These are phyloP conservation scores for Microthyrium microscopicum DNA, from an alignment of 2,329 filamentous ascomycete species.

Conservation along the genomic window DNA sequence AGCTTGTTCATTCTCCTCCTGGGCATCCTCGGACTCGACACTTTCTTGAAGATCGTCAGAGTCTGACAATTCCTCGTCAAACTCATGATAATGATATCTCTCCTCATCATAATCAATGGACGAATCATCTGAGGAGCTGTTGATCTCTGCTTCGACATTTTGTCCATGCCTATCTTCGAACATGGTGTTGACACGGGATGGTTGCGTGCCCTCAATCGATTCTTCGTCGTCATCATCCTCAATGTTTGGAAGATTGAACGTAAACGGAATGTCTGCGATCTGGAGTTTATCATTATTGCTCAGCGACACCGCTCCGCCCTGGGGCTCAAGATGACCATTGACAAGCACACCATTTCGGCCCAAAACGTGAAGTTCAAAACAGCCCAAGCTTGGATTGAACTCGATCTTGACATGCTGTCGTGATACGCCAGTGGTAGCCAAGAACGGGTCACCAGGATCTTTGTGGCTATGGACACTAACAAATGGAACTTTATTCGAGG, in stretches of 20 bases:
- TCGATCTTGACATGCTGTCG: slow-evolving; percentile 56
- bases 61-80: not conserved
- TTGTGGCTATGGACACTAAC: slow-evolving; percentile 57
- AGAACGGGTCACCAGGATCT: slow-evolving; percentile 13
- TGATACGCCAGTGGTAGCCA: slow-evolving; percentile 53
- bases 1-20: slow-evolving; percentile 1
- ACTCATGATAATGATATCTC: not conserved
- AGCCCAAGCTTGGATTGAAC: slow-evolving; percentile 45
- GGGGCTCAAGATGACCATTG: slow-evolving; percentile 40
- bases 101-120: not conserved
- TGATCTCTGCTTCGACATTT: too few species aligned
- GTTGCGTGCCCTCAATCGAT: slow-evolving; percentile 14
- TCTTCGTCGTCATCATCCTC: slow-evolving; percentile 12
- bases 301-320: slow-evolving; percentile 39
- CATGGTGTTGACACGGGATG: too few species aligned
- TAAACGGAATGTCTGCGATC: slow-evolving; percentile 53
- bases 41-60: not conserved
- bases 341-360: slow-evolving; percentile 54
- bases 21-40: not conserved
- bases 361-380: slow-evolving; percentile 49
- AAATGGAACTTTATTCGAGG: too few species aligned
- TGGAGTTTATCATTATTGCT: slow-evolving; percentile 50
- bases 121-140: not conserved
- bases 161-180: too few species aligned
- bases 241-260: slow-evolving; percentile 52